These are phyloP conservation scores for Scenedesmus sp. DNA, from an alignment of 163 green algal genomes.

Conservation along the genomic window DNA sequence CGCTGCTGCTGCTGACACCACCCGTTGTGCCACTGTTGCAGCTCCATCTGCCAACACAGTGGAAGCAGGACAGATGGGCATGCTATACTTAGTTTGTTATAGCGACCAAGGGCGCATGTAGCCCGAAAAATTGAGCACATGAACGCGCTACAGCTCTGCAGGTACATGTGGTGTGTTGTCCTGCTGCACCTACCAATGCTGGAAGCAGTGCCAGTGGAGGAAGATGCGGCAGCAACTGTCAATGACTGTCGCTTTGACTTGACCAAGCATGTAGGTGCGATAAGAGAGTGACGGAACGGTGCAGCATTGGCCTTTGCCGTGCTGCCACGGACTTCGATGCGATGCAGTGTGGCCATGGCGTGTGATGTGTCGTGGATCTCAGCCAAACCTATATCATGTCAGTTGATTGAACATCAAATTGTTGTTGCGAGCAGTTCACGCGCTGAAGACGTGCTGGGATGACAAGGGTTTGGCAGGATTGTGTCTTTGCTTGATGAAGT, in stretches of 20 bases:
- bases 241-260: not conserved
- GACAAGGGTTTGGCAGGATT: not conserved
- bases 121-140: not conserved
- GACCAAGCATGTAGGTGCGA: not conserved
- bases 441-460: not conserved
- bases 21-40: not conserved
- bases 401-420: not conserved
- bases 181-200: not conserved
- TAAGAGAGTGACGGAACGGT: not conserved
- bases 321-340: not conserved
- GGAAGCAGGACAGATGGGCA: not conserved
- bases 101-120: too few species aligned
- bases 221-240: not conserved
- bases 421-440: not conserved
- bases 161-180: not conserved
- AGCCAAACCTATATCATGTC: not conserved
- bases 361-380: not conserved
- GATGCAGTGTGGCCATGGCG: constrained; percentile 3
- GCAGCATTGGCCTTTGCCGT: not conserved
- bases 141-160: not conserved
- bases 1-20: constrained; percentile 1
- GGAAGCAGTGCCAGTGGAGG: not conserved
- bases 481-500: not conserved
- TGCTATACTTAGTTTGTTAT: not conserved
- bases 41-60: not conserved